A percentile compares a stretch with the other conserved stretches of the same genome.
These are phyloP conservation scores for Candida incommunis DNA, from an alignment of 805 yeast genomes.

Conservation along the genomic window DNA sequence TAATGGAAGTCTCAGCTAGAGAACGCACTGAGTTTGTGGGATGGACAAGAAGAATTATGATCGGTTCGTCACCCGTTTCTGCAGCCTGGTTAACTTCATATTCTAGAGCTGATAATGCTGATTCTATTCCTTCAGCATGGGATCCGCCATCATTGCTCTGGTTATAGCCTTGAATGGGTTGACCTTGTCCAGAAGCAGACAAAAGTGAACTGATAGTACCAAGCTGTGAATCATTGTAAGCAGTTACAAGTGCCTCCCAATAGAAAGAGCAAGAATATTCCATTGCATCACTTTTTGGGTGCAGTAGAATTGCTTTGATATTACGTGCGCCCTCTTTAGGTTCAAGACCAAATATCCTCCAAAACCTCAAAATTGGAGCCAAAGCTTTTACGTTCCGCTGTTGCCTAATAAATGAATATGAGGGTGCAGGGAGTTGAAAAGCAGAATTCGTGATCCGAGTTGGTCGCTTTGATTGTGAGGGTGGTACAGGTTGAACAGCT, in stretches of 20 bases:
- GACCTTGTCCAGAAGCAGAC: too few relatives aligned
- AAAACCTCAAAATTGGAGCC: constrained; percentile 20
- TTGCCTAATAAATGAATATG: constrained; percentile 10
- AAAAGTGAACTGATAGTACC: neutral
- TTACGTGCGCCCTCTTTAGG: constrained; percentile 19
- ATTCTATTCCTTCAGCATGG: too few relatives aligned
- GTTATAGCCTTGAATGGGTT: too few relatives aligned
- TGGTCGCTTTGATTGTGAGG: neutral
- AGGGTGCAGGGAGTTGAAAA: constrained; percentile 9
- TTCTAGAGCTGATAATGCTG: too few relatives aligned
- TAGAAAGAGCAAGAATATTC: constrained; percentile 5
- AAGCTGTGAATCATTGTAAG: neutral
- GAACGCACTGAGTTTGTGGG: neutral
- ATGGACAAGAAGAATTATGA: neutral
- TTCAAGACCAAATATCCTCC: constrained; percentile 21
- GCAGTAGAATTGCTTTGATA: constrained; percentile 12
- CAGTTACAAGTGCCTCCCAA: neutral
- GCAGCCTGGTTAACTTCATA: too few relatives aligned
- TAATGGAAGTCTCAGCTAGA: neutral
- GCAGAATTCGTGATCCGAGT: neutral
- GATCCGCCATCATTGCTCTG: too few relatives aligned
- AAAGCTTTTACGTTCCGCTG: constrained; percentile 15
- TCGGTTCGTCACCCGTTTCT: neutral
- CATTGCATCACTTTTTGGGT: constrained; percentile 16
- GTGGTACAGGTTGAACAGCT: neutral